Base-by-base conservation (phyloP, 352 stramenopile species). In the Globisporangium cystogenes region DNA sequence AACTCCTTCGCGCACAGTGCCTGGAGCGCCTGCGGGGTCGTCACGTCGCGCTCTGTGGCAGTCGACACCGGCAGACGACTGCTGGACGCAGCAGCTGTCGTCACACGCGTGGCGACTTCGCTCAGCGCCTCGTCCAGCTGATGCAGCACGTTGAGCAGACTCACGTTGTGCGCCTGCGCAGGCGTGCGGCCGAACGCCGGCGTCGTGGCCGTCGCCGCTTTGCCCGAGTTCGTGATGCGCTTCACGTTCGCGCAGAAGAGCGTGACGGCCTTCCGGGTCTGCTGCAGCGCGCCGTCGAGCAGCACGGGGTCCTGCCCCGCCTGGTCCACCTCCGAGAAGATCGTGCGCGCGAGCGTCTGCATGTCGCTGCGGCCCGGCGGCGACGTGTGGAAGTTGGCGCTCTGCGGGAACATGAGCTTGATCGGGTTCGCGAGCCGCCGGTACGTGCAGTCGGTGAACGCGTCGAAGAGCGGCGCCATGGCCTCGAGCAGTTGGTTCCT, bases 401-500 rank as follows among this genome's bases (percentile, higher is more conserved):
- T 91, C 35, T 92, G 76, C 10, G 84, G 84, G 51, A 95, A 95
- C 84, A 95, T 95, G 59, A 95, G 79, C 58, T 91, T 68, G 39
- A 95, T 89, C 40, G 82, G 84, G 27, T 82, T 85, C 3, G 72
- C 74, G 52, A 95, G 72, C 2, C 76, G 73, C 11, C 74, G 67
- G 39, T 82, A 85, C 4, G 70, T 67, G 1, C 73, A 66, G 26
- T 90, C 79, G 20, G 83, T 78, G 66, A 88, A 95, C 7, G 73
- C 75, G 23, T 91, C 77, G 27, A 76, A 69, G 3, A 95, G 59
- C 15, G 78, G 69, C 14, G 60, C 53, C 72, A 95, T 87, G 11
- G 80, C 70, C 24, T 90, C 76, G 16, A 95, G 51, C 24, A 95
- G 59, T 52, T 89, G 83, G n/a, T 62, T 78, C 10, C 68, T 64